These are phyloP conservation scores for Ceratopteris richardii DNA, from an alignment of 75 land plant genomes.

Conservation along the genomic window DNA sequence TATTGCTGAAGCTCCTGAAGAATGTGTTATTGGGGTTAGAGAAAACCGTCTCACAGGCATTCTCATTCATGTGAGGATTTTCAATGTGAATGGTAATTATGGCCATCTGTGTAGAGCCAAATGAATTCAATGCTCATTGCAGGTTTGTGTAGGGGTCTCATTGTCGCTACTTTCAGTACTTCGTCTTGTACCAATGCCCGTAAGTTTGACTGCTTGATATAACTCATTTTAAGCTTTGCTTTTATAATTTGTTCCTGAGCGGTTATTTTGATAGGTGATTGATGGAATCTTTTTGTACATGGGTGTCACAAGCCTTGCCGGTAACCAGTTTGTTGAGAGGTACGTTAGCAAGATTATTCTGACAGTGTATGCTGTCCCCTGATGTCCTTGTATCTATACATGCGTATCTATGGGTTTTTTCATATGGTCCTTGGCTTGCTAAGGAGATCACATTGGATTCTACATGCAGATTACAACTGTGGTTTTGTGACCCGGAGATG, in stretches of 20 bases:
- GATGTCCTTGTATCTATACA: too few species aligned
- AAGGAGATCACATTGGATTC: too few species aligned
- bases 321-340: slow-evolving; percentile 30
- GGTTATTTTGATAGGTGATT: slow-evolving; percentile 18
- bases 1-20: slow-evolving; percentile 8
- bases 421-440: too few species aligned
- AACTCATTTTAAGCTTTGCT: too few species aligned
- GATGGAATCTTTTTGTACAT: slow-evolving; percentile 24
- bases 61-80: slow-evolving; percentile 11
- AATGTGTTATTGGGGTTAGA: slow-evolving; percentile 9
- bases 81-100: too few species aligned
- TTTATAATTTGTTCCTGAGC: too few species aligned
- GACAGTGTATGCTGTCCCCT: too few species aligned
- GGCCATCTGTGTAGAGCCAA: too few species aligned
- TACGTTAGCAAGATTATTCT: too few species aligned
- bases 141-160: slow-evolving; percentile 7
- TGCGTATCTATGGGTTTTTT: too few species aligned
- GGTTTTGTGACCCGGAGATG: slow-evolving; percentile 19
- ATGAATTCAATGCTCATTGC: too few species aligned
- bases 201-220: too few species aligned
- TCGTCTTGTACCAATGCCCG: slow-evolving; percentile 4
- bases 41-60: slow-evolving; percentile 29
- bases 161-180: slow-evolving; percentile 6
- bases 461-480: slow-evolving; percentile 16
- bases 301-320: slow-evolving; percentile 16